Evolutionary conservation across 352 stramenopile genomes (phyloP).

Genomic region (Pilasporangium apinafurcum): DNA sequence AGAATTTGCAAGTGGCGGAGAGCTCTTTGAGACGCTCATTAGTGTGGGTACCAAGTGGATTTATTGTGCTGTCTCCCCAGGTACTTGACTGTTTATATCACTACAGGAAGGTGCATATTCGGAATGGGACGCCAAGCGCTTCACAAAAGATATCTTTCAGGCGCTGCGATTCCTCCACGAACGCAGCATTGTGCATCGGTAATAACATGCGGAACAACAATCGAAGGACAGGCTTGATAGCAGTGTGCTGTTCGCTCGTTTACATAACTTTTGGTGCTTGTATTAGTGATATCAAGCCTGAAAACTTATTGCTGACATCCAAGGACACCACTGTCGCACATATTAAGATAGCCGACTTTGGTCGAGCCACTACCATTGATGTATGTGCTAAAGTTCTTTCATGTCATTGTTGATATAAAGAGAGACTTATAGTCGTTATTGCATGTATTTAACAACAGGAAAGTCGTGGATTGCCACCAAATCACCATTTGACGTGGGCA

Average conservation of each 20-base stretch:
- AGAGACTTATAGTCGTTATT: neutral
- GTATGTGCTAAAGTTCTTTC: conserved; percentile 4
- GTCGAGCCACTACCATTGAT: conserved; percentile 56
- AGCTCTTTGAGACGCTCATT: conserved; percentile 70
- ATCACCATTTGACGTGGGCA: conserved; percentile 44
- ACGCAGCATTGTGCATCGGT: conserved; percentile 49
- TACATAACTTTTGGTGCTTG: conserved; percentile 3
- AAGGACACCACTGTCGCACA: conserved; percentile 50
- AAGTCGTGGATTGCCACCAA: conserved; percentile 26
- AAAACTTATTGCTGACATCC: conserved; percentile 81
- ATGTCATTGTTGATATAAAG: neutral
- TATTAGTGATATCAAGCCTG: conserved; percentile 67
- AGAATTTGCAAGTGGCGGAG: conserved; percentile 47
- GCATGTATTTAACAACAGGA: conserved; percentile 14
- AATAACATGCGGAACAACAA: conserved; percentile 3
- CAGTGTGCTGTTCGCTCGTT: conserved; percentile 6
- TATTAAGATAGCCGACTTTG: conserved; percentile 86
- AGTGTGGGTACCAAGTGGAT: conserved; percentile 7
- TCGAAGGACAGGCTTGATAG: conserved; percentile 11
- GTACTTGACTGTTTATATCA: neutral
- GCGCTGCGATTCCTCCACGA: conserved; percentile 65
- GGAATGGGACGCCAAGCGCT: conserved; percentile 54
- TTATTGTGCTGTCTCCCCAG: neutral
- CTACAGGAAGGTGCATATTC: conserved; percentile 68
- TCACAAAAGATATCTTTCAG: conserved; percentile 39